phyloP scores from a whole-genome alignment of 192 early-diverging fungal species.

The Chytriomyces sp. region DNA sequence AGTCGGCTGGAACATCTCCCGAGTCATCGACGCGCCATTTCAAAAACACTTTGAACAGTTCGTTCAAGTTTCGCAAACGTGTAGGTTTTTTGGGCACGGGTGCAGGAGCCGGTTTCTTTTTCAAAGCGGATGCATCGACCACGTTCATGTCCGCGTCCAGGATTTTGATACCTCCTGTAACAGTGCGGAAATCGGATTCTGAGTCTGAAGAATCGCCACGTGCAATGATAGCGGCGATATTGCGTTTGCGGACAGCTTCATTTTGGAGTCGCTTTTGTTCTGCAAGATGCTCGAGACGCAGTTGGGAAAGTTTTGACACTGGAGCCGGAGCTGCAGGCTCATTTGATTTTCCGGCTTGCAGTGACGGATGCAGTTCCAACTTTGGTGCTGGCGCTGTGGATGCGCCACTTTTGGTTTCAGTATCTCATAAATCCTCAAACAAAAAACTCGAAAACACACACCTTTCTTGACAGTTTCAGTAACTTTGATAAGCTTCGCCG shows the following conservation, averaged over 20 bases:
- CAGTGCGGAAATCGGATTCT: neutral
- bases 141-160: slow-evolving; percentile 20
- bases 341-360: neutral
- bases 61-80: slow-evolving; percentile 34
- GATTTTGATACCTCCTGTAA: slow-evolving; percentile 18
- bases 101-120: neutral
- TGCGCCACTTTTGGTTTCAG: neutral
- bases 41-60: slow-evolving; percentile 44
- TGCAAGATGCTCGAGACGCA: slow-evolving; percentile 20
- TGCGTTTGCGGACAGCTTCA: neutral
- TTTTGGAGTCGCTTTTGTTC: slow-evolving; percentile 8
- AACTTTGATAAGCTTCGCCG: slow-evolving; percentile 12
- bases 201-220: slow-evolving; percentile 24
- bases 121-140: neutral
- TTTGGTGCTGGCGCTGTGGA: slow-evolving; percentile 5
- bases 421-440: neutral
- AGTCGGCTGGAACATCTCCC: slow-evolving; percentile 46
- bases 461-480: slow-evolving; percentile 9
- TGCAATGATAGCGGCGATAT: slow-evolving; percentile 7
- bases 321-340: neutral
- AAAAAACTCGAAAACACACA: neutral
- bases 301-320: slow-evolving; percentile 22
- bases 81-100: neutral
- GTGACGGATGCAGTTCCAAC: neutral
- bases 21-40: slow-evolving; percentile 33